Evolutionary conservation across 345 rosid species (phyloP).

Genomic region (Populus deltoides): DNA sequence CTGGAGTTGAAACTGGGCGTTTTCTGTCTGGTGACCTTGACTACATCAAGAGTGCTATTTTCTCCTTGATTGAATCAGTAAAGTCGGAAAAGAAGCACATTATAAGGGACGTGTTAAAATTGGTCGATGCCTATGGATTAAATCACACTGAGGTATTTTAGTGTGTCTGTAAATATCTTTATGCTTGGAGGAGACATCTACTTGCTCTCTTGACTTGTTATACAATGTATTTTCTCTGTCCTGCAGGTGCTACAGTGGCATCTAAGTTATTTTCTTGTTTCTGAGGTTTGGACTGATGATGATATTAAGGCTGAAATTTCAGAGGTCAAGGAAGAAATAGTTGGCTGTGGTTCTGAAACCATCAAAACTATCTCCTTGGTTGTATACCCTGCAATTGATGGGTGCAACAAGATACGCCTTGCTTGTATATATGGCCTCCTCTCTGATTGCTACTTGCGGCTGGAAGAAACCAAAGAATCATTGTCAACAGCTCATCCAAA

Average conservation of each 20-base stretch:
- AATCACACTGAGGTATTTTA: constrained; percentile 60
- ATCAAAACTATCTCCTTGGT: constrained; percentile 50
- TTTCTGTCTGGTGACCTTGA: constrained; percentile 70
- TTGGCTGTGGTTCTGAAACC: constrained; percentile 57
- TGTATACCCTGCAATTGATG: constrained; percentile 80
- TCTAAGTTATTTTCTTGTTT: constrained; percentile 62
- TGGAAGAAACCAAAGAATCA: constrained; percentile 51
- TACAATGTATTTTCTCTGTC: constrained; percentile 6
- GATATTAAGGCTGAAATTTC: constrained; percentile 71
- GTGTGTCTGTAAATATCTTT: not conserved
- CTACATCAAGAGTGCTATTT: constrained; percentile 55
- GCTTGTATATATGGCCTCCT: constrained; percentile 71
- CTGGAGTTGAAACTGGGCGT: constrained; percentile 78
- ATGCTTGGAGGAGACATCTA: not conserved
- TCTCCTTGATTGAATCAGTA: constrained; percentile 63
- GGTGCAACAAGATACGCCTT: constrained; percentile 76
- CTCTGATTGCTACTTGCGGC: constrained; percentile 60
- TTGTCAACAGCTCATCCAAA: constrained; percentile 24
- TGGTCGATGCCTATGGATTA: constrained; percentile 64
- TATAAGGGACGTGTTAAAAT: constrained; percentile 54
- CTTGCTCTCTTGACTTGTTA: not conserved
- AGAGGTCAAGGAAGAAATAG: constrained; percentile 59
- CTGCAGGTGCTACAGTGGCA: constrained; percentile 63
- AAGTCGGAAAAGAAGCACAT: constrained; percentile 73
- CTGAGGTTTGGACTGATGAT: constrained; percentile 77